Percentiles rank a stretch among this genome's conserved stretches.
These are phyloP conservation scores for Starmerella asiatica DNA, from an alignment of 805 yeast species.

Conservation along the genomic window DNA sequence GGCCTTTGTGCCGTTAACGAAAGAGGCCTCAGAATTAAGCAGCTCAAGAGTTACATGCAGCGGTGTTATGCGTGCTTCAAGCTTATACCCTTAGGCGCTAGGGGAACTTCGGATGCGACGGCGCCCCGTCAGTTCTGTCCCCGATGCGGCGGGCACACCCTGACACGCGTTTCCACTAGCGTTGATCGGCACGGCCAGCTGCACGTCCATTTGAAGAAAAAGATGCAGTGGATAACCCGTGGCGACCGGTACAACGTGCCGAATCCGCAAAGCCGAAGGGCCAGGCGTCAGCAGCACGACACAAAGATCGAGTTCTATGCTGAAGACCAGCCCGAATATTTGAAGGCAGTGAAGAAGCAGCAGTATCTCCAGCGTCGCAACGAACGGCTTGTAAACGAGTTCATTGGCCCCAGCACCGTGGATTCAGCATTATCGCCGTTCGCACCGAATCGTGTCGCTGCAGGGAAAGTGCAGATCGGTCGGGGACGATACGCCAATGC, in stretches of 20 bases:
- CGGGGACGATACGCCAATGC: conserved; percentile 71
- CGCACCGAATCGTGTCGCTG: conserved; percentile 39
- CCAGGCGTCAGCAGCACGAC: conserved; percentile 65
- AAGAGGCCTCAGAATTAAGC: conserved; percentile 72
- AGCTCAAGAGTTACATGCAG: conserved; percentile 82
- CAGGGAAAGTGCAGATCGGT: conserved; percentile 58
- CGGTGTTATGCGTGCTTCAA: conserved; percentile 96
- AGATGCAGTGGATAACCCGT: conserved; percentile 85
- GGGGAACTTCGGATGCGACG: conserved; percentile 26
- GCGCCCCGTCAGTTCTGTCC: conserved; percentile 70
- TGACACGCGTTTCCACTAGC: conserved; percentile 81
- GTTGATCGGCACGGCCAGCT: conserved; percentile 60
- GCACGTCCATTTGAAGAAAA: conserved; percentile 75
- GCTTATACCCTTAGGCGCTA: conserved; percentile 60
- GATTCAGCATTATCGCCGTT: conserved; percentile 84
- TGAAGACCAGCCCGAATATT: conserved; percentile 92
- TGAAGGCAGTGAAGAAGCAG: conserved; percentile 73
- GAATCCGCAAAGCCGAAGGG: conserved; percentile 72
- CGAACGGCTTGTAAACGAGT: conserved; percentile 71
- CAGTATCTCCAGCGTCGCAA: conserved; percentile 76
- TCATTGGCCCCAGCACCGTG: conserved; percentile 84
- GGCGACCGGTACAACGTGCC: conserved; percentile 75
- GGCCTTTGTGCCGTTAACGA: conserved; percentile 77
- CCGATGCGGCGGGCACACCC: conserved; percentile 85
- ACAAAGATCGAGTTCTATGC: conserved; percentile 59